phyloP scores from a whole-genome alignment of 1,284 basidiomycete genomes.

The Sporisorium sorghi region DNA sequence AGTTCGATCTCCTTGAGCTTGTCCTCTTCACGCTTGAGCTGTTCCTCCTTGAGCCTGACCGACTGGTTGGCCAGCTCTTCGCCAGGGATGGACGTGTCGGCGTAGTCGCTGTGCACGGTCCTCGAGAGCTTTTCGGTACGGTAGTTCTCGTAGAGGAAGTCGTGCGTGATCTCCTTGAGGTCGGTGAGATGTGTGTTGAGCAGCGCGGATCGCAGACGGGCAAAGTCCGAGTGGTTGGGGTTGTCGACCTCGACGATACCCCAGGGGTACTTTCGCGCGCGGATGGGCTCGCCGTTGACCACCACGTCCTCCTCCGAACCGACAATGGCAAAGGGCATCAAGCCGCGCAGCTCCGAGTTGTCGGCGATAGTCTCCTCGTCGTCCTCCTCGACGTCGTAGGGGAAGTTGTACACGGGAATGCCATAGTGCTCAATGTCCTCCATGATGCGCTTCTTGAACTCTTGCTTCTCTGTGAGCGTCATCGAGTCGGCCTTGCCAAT shows the following conservation, averaged over 20 bases:
- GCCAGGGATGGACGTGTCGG: slow-evolving; percentile 71
- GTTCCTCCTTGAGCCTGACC: slow-evolving; percentile 97
- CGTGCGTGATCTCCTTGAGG: slow-evolving; percentile 89
- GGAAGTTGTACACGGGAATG: slow-evolving; percentile 99
- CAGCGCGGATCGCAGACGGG: slow-evolving; percentile 87
- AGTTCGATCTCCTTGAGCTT: slow-evolving; percentile 97
- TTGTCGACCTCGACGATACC: slow-evolving; percentile 98
- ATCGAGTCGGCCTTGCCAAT: slow-evolving; percentile 96
- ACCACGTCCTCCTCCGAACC: slow-evolving; percentile 97
- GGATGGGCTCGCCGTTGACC: slow-evolving; percentile 87
- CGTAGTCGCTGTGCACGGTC: slow-evolving; percentile 82
- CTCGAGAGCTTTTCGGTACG: slow-evolving; percentile 98
- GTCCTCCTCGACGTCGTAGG: slow-evolving; percentile 96
- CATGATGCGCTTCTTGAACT: slow-evolving; percentile 98
- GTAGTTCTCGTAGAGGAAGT: slow-evolving; percentile 89
- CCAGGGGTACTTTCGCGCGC: slow-evolving; percentile 96
- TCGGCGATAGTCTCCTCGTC: slow-evolving; percentile 99
- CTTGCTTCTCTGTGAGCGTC: slow-evolving; percentile 75
- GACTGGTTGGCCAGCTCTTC: slow-evolving; percentile 97
- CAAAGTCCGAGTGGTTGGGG: slow-evolving; percentile 97
- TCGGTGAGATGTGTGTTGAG: slow-evolving; percentile 95
- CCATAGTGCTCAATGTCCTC: slow-evolving; percentile 99
- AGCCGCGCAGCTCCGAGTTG: slow-evolving; percentile 74
- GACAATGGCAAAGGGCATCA: slow-evolving; percentile 89
- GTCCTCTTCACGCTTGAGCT: slow-evolving; percentile 84